phyloP scores from a whole-genome alignment of 164 flowering plant genomes.

The Akebia trifoliata region DNA sequence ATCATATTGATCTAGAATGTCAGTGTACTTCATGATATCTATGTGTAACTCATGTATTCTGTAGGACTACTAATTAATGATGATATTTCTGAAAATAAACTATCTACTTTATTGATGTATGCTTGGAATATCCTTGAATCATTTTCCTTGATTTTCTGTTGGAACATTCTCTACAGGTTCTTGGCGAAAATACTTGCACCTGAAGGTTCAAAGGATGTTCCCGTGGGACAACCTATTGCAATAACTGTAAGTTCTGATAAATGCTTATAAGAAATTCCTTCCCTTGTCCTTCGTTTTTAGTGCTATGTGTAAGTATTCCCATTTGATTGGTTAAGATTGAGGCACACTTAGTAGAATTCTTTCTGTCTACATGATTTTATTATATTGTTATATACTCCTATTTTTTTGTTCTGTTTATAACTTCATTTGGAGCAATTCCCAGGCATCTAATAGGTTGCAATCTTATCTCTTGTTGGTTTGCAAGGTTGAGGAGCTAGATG shows the following conservation, averaged over 20 bases:
- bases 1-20: neutral
- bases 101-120: neutral
- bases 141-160: conserved; percentile 9
- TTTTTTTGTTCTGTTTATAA: neutral
- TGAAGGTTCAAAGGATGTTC: conserved; percentile 90
- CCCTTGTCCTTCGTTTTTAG: neutral
- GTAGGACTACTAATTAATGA: neutral
- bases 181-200: conserved; percentile 81
- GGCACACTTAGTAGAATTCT: neutral
- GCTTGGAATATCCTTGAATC: neutral
- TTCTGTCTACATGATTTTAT: conserved; percentile 1
- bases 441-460: neutral
- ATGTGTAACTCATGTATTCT: neutral
- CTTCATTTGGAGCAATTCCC: neutral
- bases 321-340: neutral
- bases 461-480: conserved; percentile 1
- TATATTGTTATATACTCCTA: neutral
- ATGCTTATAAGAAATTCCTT: neutral
- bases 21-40: neutral
- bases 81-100: conserved; percentile 2
- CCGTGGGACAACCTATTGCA: conserved; percentile 89
- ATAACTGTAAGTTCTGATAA: conserved; percentile 60
- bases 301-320: neutral
- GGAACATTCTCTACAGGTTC: conserved; percentile 36
- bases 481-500: conserved; percentile 71